A percentile compares a stretch with the other conserved stretches of the same genome.
Evolutionary conservation across 805 yeast species (phyloP).

Genomic region (Sungouiella thailandica): DNA sequence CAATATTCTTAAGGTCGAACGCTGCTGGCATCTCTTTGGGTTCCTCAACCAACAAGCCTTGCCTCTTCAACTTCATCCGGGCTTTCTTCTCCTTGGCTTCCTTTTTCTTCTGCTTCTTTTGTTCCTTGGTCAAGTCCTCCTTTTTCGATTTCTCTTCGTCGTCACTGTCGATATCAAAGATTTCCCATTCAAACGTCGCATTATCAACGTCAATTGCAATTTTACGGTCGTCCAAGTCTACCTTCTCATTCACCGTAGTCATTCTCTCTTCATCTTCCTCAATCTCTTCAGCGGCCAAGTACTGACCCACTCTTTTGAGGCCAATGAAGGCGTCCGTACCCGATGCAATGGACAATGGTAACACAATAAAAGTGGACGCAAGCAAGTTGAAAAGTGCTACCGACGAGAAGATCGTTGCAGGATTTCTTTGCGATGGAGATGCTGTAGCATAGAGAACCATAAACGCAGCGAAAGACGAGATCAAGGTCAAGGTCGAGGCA

Average conservation of each 20-base stretch:
- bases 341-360: slow-evolving; percentile 5
- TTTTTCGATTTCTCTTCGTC: background rate
- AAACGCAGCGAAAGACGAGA: slow-evolving; percentile 4
- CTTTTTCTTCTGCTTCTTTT: slow-evolving; percentile 1
- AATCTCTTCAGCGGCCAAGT: slow-evolving; percentile 2
- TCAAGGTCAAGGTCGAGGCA: slow-evolving; percentile 2
- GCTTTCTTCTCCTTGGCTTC: background rate
- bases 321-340: slow-evolving; percentile 4
- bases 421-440: slow-evolving; percentile 1
- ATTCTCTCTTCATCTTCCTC: background rate
- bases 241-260: background rate
- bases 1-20: slow-evolving; percentile 2
- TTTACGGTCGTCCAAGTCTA: background rate
- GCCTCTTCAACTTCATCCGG: background rate
- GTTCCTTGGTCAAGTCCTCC: background rate
- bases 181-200: slow-evolving; percentile 3
- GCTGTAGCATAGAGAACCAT: slow-evolving; percentile 6
- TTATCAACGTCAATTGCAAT: background rate
- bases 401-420: slow-evolving; percentile 8
- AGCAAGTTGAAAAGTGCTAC: slow-evolving; percentile 5
- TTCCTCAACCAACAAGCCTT: background rate
- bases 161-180: slow-evolving; percentile 1
- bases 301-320: slow-evolving; percentile 2
- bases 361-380: slow-evolving; percentile 1
- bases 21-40: background rate